Percentiles rank a stretch among this genome's conserved stretches.
Conservation (phyloP, 805 yeast genomes). For the Ogataea nitratoaversa region DNA sequence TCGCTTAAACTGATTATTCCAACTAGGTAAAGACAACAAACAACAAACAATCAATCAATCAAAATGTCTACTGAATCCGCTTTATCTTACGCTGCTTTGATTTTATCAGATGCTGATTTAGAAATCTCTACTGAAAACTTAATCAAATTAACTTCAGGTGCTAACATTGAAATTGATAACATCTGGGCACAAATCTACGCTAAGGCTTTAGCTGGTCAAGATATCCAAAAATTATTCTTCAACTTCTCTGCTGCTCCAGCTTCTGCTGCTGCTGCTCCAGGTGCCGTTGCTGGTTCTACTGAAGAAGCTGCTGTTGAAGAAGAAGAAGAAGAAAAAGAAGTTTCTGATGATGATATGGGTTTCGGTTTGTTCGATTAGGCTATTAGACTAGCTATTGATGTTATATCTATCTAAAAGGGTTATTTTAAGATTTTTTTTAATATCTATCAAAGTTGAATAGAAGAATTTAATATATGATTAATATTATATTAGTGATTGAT, state of each 20-base stretch:
- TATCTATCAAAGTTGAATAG: no score
- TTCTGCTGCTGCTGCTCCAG: slow-evolving; percentile 44
- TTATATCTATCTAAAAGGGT: no score
- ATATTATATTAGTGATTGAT: no score
- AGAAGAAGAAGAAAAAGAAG: slow-evolving; percentile 59
- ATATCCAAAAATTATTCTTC: slow-evolving; percentile 64
- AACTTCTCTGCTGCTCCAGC: slow-evolving; percentile 50
- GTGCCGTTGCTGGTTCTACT: slow-evolving; percentile 43
- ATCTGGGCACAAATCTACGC: slow-evolving; percentile 82
- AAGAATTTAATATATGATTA: no score
- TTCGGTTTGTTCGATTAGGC: slow-evolving; percentile 84
- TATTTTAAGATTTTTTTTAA: background rate
- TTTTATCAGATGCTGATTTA: slow-evolving; percentile 94
- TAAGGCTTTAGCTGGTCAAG: slow-evolving; percentile 77
- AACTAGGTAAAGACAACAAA: slow-evolving; percentile 9
- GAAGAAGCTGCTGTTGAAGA: slow-evolving; percentile 53
- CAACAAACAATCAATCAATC: background rate
- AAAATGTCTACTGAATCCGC: slow-evolving; percentile 86
- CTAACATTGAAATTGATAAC: slow-evolving; percentile 71
- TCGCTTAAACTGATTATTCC: slow-evolving; percentile 43
- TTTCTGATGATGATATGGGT: slow-evolving; percentile 83
- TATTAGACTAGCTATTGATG: no score
- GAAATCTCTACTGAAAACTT: slow-evolving; percentile 86
- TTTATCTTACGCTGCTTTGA: slow-evolving; percentile 95
- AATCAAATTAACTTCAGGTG: slow-evolving; percentile 66